Conservation (phyloP, 169 alveolate genomes). For the Eimeria necatrix region DNA sequence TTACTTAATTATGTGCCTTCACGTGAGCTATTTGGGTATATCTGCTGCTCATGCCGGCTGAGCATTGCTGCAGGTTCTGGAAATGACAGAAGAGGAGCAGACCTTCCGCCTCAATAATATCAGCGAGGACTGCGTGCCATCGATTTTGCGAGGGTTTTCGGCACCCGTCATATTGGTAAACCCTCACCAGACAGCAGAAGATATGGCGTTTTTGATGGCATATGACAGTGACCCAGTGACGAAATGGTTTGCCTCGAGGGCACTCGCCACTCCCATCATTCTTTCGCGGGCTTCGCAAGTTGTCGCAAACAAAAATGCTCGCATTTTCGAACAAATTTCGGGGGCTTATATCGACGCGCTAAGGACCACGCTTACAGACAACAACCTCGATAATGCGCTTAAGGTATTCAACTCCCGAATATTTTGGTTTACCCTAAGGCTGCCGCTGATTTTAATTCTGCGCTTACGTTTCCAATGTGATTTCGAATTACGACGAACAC, state of each 20-base stretch:
- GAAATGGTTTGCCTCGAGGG: slow-evolving; percentile 81
- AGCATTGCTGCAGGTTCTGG: slow-evolving; percentile 82
- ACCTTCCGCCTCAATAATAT: slow-evolving; percentile 87
- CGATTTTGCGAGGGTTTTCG: slow-evolving; percentile 93
- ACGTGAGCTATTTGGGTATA: no score
- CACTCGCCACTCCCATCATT: slow-evolving; percentile 50
- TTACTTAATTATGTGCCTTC: no score
- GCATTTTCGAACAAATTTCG: slow-evolving; percentile 70
- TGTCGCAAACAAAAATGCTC: neutral
- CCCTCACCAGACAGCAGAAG: slow-evolving; percentile 90
- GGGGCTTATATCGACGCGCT: slow-evolving; percentile 33
- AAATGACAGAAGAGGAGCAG: slow-evolving; percentile 88
- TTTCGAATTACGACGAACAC: no score
- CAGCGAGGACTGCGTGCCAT: slow-evolving; percentile 91
- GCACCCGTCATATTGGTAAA: slow-evolving; percentile 94
- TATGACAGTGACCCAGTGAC: slow-evolving; percentile 91
- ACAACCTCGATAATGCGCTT: slow-evolving; percentile 36
- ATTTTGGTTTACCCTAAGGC: no score
- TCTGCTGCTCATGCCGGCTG: no score
- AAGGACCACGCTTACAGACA: slow-evolving; percentile 25
- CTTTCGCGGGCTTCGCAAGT: neutral
- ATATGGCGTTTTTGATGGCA: slow-evolving; percentile 90
- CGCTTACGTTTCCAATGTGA: no score
- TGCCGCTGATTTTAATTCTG: no score
- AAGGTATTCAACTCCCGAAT: neutral